Conservation (phyloP, 768 basidiomycete genomes). For the Suillus alpinus region DNA sequence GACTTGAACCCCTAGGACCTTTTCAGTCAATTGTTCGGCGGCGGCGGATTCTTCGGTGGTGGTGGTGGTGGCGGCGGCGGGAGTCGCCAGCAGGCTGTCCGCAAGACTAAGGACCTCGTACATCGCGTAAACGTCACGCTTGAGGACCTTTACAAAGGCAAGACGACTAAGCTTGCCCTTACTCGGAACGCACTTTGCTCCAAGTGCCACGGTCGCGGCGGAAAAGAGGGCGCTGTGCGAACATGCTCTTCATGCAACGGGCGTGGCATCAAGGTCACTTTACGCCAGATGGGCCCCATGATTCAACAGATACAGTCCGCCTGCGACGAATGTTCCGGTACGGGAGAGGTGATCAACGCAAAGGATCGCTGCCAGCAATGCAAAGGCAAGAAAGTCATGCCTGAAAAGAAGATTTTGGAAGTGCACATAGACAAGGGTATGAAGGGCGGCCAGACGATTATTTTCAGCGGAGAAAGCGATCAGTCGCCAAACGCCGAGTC, state of each 20-base stretch:
- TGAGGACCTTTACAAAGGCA: constrained; percentile 98
- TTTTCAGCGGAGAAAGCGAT: constrained; percentile 88
- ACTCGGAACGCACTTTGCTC: constrained; percentile 92
- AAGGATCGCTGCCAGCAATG: constrained; percentile 92
- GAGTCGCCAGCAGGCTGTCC: constrained; percentile 67
- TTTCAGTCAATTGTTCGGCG: constrained; percentile 95
- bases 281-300: constrained; percentile 99
- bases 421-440: constrained; percentile 98
- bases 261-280: constrained; percentile 84
- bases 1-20: constrained; percentile 60
- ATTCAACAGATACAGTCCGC: constrained; percentile 97
- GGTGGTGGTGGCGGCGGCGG: constrained; percentile 45
- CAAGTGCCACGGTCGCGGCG: constrained; percentile 95
- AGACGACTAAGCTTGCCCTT: constrained; percentile 95
- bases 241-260: constrained; percentile 77
- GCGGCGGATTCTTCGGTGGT: constrained; percentile 69
- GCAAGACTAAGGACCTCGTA: constrained; percentile 97
- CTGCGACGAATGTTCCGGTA: constrained; percentile 90
- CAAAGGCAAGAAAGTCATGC: constrained; percentile 91
- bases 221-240: constrained; percentile 94
- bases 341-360: constrained; percentile 91
- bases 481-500: constrained; percentile 86
- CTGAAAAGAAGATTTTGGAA: constrained; percentile 96
- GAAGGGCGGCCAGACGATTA: constrained; percentile 90
- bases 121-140: constrained; percentile 96